Percentiles rank a stretch among this genome's conserved stretches.
These are phyloP conservation scores for Pseudopediastrum boryanum DNA, from an alignment of 139 green algal genomes.

Conservation along the genomic window DNA sequence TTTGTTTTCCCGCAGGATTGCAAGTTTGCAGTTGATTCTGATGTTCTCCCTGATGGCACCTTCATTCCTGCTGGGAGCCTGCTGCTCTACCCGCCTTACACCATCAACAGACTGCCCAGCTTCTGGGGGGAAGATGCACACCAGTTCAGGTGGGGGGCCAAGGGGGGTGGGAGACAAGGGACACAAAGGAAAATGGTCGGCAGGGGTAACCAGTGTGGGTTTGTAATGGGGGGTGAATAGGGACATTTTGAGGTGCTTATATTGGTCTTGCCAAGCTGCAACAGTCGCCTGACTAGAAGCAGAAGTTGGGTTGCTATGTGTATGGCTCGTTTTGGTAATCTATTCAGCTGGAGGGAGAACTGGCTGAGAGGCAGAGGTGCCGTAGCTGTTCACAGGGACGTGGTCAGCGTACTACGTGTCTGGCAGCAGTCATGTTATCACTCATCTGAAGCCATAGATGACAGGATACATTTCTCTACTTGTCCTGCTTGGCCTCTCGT, in stretches of 20 bases:
- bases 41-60: slow-evolving; percentile 17
- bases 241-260: no score
- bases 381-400: no score
- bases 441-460: no score
- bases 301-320: not conserved
- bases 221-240: not conserved
- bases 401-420: no score
- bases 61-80: not conserved
- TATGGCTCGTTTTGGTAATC: not conserved
- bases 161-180: not conserved
- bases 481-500: no score
- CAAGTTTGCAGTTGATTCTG: not conserved
- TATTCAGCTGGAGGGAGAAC: no score
- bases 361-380: no score
- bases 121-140: slow-evolving; percentile 24
- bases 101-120: not conserved
- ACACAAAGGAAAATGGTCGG: not conserved
- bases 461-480: no score
- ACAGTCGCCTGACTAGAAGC: not conserved
- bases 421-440: no score
- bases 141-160: slow-evolving; percentile 25
- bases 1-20: slow-evolving; percentile 6
- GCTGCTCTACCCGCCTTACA: not conserved
- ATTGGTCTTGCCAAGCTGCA: no score
- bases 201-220: not conserved